Evolutionary conservation across 306 rosid species (phyloP), one percentile per base, ranked within the genome.

Genomic region (Trichosanthes cucumerina): DNA sequence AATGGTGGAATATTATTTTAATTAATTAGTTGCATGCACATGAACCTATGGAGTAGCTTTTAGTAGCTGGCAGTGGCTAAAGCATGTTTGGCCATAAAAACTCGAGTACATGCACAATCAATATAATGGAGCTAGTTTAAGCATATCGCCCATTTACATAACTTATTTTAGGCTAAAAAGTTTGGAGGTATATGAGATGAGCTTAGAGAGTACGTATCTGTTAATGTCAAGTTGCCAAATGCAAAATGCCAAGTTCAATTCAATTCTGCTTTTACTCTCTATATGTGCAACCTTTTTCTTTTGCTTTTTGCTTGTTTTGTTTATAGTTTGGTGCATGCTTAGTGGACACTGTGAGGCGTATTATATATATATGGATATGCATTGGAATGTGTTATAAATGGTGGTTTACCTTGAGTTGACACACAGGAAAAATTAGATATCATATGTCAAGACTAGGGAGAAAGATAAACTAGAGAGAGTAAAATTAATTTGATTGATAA

Each of bases 11-110:
- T 39, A 21, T 41, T n/a, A n/a, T n/a, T n/a, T n/a, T n/a, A n/a
- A n/a, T n/a, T n/a, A n/a, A n/a, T n/a, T 41, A n/a, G 34, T 41
- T 5, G 33, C 75, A 69, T 69, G 53, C 75, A 69, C 75, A 69
- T 41, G 53, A 69, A 69, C 47, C n/a, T n/a, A 43, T 69, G 2
- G 75, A 39, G 52, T 41, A 62, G 41, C 34, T 23, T 58, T 62
- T 62, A 31, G 69, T 69, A 9, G 34, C 53, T 69, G 49, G 47
- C 49, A 66, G 70, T 63, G 72, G 72, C 14, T 34, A 36, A 19
- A 36, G 72, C 15, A 65, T 19, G 72, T 18, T 21, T 69, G 75
- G 75, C 14, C 56, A 44, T 44, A 41, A 21, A 7, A 11, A 68
- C 18, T 41, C 72, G 57, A 41, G 41, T 60, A 63, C 53, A 15